Evolutionary conservation across 208 protist species (phyloP).

Genomic region (Crithidia brevicula): DNA sequence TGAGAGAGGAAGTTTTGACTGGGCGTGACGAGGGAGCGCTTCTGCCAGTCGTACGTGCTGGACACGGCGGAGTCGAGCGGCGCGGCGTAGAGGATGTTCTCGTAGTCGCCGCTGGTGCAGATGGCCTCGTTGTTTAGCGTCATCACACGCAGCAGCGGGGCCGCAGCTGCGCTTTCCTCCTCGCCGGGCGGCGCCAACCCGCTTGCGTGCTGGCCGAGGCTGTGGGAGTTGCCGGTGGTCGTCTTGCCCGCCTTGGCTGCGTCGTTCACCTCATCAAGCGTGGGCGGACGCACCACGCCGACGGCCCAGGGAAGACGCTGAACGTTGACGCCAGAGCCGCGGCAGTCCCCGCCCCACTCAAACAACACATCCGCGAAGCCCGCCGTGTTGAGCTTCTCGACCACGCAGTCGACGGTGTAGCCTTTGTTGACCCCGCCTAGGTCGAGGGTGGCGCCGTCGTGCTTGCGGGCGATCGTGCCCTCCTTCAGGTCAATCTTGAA

Average conservation of each 20-base stretch:
- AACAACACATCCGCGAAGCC: conserved; percentile 50
- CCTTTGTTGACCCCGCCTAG: conserved; percentile 70
- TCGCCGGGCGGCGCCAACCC: conserved; percentile 28
- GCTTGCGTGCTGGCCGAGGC: conserved; percentile 55
- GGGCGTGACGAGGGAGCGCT: conserved; percentile 35
- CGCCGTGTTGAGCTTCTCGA: conserved; percentile 42
- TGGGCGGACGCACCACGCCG: conserved; percentile 56
- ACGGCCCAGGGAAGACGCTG: conserved; percentile 49
- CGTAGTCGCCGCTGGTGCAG: conserved; percentile 71
- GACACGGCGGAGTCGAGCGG: conserved; percentile 35
- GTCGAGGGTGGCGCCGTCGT: conserved; percentile 54
- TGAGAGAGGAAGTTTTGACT: conserved; percentile 45
- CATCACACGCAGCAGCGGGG: conserved; percentile 54
- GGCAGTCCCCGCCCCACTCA: conserved; percentile 66
- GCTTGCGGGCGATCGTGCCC: conserved; percentile 48
- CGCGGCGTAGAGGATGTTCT: conserved; percentile 49
- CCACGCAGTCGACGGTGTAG: conserved; percentile 60
- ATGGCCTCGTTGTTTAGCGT: conserved; percentile 60
- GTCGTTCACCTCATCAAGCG: conserved; percentile 37
- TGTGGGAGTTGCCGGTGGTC: conserved; percentile 48
- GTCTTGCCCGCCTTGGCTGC: conserved; percentile 28
- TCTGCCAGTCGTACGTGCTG: conserved; percentile 52
- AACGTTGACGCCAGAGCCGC: conserved; percentile 46
- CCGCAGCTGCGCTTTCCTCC: conserved; percentile 26
- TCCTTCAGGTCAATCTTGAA: conserved; percentile 47